A percentile compares a stretch with the other conserved stretches of the same genome.
Evolutionary conservation across 306 rosid genomes (phyloP).

Genomic region (Arachis hypogaea): DNA sequence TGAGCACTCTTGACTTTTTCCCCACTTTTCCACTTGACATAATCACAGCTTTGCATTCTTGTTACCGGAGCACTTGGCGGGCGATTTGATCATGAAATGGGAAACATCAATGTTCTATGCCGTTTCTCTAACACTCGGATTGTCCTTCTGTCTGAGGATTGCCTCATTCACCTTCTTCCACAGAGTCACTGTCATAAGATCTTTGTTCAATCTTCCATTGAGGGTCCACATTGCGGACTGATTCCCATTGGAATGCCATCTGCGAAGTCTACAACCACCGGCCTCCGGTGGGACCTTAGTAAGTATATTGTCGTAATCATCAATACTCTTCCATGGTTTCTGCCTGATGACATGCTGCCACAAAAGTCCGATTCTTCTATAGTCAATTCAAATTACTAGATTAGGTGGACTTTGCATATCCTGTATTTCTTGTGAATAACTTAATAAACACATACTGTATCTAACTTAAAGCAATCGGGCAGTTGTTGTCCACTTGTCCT

Average conservation of each 20-base stretch:
- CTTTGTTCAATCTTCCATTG: constrained; percentile 65
- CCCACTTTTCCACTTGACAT: not conserved
- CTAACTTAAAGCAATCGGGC: not conserved
- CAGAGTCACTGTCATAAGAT: constrained; percentile 70
- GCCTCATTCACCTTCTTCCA: constrained; percentile 87
- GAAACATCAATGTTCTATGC: constrained; percentile 84
- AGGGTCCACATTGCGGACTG: constrained; percentile 97
- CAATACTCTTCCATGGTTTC: not conserved
- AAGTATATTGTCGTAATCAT: constrained; percentile 42
- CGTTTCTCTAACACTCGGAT: constrained; percentile 67
- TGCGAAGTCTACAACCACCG: constrained; percentile 81
- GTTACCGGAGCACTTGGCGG: constrained; percentile 97
- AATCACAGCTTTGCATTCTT: constrained; percentile 75
- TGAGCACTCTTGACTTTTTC: constrained; percentile 10
- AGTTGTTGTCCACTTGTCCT: not conserved
- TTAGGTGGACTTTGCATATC: constrained; percentile 14
- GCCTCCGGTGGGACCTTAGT: constrained; percentile 94
- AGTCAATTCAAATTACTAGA: constrained; percentile 4
- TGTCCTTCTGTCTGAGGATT: constrained; percentile 83
- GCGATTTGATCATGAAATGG: constrained; percentile 95
- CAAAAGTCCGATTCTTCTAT: not conserved
- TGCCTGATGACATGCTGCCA: not conserved
- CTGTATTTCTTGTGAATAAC: not conserved
- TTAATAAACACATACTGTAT: not conserved
- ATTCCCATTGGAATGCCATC: constrained; percentile 87